Base-by-base conservation (phyloP, 768 basidiomycete species). In the Boletus pseudo-olivaceus region DNA sequence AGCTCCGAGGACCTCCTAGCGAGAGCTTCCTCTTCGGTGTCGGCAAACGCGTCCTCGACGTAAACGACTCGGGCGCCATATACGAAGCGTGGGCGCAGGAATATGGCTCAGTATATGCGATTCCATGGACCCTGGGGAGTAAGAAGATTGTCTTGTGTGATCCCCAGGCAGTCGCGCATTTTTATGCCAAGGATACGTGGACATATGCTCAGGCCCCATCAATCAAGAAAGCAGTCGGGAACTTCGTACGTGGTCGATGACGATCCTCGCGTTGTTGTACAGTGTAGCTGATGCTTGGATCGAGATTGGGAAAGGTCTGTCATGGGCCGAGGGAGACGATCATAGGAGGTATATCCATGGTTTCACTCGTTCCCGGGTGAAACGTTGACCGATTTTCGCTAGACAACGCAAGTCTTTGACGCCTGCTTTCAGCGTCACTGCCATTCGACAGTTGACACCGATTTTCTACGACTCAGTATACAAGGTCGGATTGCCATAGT, bases 161-260 rank as follows among this genome's bases (percentile, higher is more conserved):
- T 54, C 76, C 76, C 6, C 81, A 77, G 49, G 57, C 61, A 6
- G 55, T 63, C 19, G 49, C 62, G 9, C 62, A 63, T 27, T 55
- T 51, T 2, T 46, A 52, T 32, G 32, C 49, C 19, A 58, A 58
- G 6, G 59, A 64, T 7, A 49, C 51, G 0, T 49, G 64, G 12
- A 71, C 69, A 0, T 84, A 84, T 56, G 61, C 73, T 1, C 76
- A 76, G 27, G 73, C 72, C 0, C 67, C 64, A 7, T 56, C 73
- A 10, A 46, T 63, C 2, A 74, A 62, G 39, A 38, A 59, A 2
- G 64, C 72, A 27, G 65, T 78, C 2, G 73, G 74, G 5, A 0
- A 12, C 2, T 15, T 2, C 0, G 63, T 64, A 30, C 26, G 62
- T 45, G 6, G 1, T 26, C n/a, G 17, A 33, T 33, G 1, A 14